phyloP scores from a whole-genome alignment of 2,329 filamentous ascomycete genomes.

The Aspergillus sp. region DNA sequence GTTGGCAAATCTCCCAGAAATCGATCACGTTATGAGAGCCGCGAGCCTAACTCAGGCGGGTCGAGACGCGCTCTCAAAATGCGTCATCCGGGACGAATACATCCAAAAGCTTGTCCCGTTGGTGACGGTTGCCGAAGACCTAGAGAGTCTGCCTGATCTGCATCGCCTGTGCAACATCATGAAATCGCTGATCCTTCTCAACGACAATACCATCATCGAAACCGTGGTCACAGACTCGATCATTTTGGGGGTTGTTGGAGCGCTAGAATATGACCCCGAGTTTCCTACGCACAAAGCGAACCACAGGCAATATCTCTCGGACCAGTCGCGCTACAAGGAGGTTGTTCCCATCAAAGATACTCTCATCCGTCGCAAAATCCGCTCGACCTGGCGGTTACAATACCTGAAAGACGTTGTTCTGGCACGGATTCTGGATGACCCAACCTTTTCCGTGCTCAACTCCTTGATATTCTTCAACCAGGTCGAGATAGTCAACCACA shows the following conservation, averaged over 20 bases:
- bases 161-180: conserved; percentile 96
- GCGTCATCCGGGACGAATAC: conserved; percentile 80
- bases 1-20: conserved; percentile 77
- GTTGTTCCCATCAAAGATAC: conserved; percentile 88
- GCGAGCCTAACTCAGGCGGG: conserved; percentile 72
- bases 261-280: conserved; percentile 95
- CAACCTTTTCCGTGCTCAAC: conserved; percentile 95
- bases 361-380: conserved; percentile 81
- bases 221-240: conserved; percentile 86
- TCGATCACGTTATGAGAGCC: conserved; percentile 78
- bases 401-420: conserved; percentile 99
- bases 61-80: conserved; percentile 83
- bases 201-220: conserved; percentile 93
- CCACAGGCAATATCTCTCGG: conserved; percentile 86
- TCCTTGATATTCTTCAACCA: conserved; percentile 99
- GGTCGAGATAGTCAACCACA: conserved; percentile 92
- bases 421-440: conserved; percentile 92
- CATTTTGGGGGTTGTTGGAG: conserved; percentile 88
- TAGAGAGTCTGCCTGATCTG: conserved; percentile 81
- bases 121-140: conserved; percentile 83
- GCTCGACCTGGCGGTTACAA: conserved; percentile 91
- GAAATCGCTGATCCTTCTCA: conserved; percentile 92
- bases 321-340: conserved; percentile 89
- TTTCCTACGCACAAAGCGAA: conserved; percentile 98
- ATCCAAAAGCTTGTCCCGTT: conserved; percentile 82